Evolutionary conservation across 2,329 filamentous ascomycete genomes (phyloP).

Genomic region (Emmonsia crescens): DNA sequence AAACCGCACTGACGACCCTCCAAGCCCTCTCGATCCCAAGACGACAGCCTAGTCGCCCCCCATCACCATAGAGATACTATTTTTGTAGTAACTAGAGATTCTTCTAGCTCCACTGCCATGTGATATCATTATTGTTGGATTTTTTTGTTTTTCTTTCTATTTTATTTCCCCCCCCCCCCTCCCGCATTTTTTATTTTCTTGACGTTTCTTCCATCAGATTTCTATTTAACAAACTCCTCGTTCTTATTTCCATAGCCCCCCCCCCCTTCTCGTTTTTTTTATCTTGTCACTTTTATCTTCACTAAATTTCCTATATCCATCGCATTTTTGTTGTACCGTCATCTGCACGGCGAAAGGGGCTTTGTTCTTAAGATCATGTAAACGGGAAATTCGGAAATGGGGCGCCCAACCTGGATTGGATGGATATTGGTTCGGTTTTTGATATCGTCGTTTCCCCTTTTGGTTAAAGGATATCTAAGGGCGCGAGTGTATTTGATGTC

Average conservation of each 20-base stretch:
- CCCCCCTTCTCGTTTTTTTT: too few species aligned
- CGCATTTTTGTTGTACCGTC: too few species aligned
- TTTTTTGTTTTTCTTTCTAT: neutral
- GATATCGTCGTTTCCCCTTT: neutral
- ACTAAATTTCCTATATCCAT: too few species aligned
- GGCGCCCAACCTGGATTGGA: neutral
- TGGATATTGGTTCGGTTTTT: neutral
- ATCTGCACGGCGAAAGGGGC: neutral
- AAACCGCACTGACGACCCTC: neutral
- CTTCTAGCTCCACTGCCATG: neutral
- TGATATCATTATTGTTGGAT: neutral
- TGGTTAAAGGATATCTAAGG: neutral
- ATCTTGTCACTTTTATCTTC: neutral
- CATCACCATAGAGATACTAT: neutral
- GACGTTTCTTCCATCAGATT: neutral
- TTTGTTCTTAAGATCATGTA: neutral
- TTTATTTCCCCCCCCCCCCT: too few species aligned
- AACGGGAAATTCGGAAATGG: neutral
- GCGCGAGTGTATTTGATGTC: neutral
- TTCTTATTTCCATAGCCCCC: too few species aligned
- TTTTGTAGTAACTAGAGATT: neutral
- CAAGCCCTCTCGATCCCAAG: neutral
- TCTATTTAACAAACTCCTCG: too few species aligned
- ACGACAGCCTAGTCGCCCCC: neutral
- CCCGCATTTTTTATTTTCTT: neutral